Evolutionary conservation across 2,329 filamentous ascomycete genomes (phyloP).

Genomic region (Colletotrichum limetticola): DNA sequence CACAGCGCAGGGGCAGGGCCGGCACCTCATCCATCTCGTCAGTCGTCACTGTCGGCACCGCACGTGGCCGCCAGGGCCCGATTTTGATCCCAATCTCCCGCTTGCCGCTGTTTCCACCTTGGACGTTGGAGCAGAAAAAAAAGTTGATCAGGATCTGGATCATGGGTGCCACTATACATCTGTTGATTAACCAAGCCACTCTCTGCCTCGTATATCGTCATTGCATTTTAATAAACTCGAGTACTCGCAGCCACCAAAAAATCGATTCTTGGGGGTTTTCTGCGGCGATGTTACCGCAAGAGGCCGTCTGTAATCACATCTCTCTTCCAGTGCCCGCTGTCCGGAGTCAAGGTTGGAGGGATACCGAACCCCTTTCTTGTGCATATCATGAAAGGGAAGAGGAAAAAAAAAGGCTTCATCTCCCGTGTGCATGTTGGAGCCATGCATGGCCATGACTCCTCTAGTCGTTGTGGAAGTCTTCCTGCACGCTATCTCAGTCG

Average conservation of each 20-base stretch:
- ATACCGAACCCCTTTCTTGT: constrained; percentile 10
- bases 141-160: neutral
- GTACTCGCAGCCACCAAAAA: neutral
- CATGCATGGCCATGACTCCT: constrained; percentile 6
- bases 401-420: neutral
- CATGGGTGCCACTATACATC: neutral
- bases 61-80: constrained; percentile 44
- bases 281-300: neutral
- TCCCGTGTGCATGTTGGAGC: constrained; percentile 12
- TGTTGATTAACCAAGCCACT: constrained; percentile 3
- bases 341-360: neutral
- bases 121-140: neutral
- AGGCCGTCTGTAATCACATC: neutral
- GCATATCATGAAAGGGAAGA: neutral
- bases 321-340: neutral
- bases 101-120: constrained; percentile 20
- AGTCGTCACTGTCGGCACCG: constrained; percentile 30
- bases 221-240: constrained; percentile 1
- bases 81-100: constrained; percentile 41
- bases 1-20: constrained; percentile 31
- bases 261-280: neutral
- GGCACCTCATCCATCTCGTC: constrained; percentile 28
- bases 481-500: neutral
- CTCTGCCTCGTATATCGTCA: constrained; percentile 26
- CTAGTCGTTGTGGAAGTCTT: neutral